Evolutionary conservation across 306 rosid genomes (phyloP).

Genomic region (Begonia peltatifolia): DNA sequence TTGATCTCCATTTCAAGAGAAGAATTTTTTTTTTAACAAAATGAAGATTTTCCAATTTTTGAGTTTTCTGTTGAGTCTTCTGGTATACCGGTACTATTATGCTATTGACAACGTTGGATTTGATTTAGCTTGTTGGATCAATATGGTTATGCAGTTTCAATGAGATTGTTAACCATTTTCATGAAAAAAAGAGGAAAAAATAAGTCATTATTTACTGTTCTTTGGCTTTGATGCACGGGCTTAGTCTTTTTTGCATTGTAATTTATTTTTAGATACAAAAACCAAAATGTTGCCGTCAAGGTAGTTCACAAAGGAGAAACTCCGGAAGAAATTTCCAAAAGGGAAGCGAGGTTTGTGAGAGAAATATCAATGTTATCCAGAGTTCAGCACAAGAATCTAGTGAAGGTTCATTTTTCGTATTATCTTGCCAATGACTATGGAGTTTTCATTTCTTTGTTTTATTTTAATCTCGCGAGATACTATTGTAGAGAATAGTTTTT

Average conservation of each 20-base stretch:
- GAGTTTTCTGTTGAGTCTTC: too few relatives aligned
- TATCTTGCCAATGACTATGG: not conserved
- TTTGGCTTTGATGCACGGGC: too few relatives aligned
- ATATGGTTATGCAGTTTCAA: too few relatives aligned
- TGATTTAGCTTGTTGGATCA: too few relatives aligned
- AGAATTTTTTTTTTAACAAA: too few relatives aligned
- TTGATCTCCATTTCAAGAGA: too few relatives aligned
- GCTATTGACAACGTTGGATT: too few relatives aligned
- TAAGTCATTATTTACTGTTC: too few relatives aligned
- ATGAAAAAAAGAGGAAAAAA: too few relatives aligned
- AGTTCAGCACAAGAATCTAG: constrained; percentile 90
- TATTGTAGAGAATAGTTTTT: not conserved
- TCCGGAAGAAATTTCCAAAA: constrained; percentile 34
- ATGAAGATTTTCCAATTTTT: too few relatives aligned
- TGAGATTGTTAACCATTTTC: too few relatives aligned
- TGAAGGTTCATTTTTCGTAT: constrained; percentile 37
- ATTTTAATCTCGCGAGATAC: not conserved
- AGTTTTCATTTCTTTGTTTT: not conserved
- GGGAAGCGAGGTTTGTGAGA: constrained; percentile 66
- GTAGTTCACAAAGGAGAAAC: constrained; percentile 31
- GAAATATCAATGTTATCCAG: constrained; percentile 80
- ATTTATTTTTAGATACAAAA: constrained; percentile 32
- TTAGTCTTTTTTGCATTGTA: not conserved
- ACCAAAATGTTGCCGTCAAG: constrained; percentile 41
- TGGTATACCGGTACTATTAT: too few relatives aligned